Evolutionary conservation across 2,329 filamentous ascomycete species (phyloP).

Genomic region (Neospermospora avenae): DNA sequence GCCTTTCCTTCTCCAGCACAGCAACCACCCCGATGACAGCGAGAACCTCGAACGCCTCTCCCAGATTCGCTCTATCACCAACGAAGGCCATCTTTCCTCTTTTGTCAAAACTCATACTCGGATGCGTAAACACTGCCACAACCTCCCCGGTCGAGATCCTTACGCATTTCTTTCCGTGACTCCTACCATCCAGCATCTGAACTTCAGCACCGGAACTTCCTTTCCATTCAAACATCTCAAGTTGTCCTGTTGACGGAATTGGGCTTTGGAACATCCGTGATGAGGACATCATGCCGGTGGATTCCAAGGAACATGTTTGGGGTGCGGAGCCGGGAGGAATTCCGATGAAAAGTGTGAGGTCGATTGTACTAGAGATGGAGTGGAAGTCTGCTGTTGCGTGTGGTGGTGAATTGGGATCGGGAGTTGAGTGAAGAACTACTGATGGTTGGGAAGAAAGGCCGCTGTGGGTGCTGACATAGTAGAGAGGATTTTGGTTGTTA

Average conservation of each 20-base stretch:
- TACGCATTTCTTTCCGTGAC: constrained; percentile 24
- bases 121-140: constrained; percentile 22
- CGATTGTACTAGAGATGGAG: constrained; percentile 16
- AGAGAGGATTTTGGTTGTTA: constrained; percentile 15
- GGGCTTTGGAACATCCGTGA: neutral
- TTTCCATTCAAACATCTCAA: constrained; percentile 24
- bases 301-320: constrained; percentile 6
- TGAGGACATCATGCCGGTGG: constrained; percentile 1
- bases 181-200: constrained; percentile 9
- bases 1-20: constrained; percentile 19
- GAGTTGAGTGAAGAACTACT: constrained; percentile 16
- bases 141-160: constrained; percentile 15
- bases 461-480: constrained; percentile 20
- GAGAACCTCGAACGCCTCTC: constrained; percentile 19
- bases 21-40: constrained; percentile 18
- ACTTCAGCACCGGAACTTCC: constrained; percentile 18
- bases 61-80: constrained; percentile 16
- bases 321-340: neutral
- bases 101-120: constrained; percentile 17
- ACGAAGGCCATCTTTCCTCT: constrained; percentile 26
- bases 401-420: constrained; percentile 3
- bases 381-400: constrained; percentile 24
- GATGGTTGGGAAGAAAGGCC: constrained; percentile 13
- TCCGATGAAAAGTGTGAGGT: constrained; percentile 15
- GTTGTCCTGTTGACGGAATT: neutral